phyloP scores from a whole-genome alignment of 805 yeast genomes.

The Blastobotrys mokoenaii region DNA sequence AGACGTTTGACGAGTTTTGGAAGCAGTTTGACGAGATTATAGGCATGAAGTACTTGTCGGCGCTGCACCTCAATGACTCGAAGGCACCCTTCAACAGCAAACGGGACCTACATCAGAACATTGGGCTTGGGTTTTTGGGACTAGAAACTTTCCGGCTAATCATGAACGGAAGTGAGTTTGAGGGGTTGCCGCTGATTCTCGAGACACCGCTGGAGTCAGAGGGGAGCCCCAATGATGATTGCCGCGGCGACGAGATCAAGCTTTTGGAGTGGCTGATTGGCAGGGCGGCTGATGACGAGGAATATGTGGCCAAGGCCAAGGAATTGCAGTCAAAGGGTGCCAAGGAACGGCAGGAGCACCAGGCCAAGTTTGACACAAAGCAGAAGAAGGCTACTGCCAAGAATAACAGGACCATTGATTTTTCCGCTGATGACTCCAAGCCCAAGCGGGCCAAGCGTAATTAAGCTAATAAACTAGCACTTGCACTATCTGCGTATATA shows the following conservation, averaged over 20 bases:
- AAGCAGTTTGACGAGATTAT: conserved; percentile 59
- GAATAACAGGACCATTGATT: neutral
- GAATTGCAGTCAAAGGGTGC: conserved; percentile 53
- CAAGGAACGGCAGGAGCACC: conserved; percentile 60
- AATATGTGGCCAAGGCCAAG: conserved; percentile 39
- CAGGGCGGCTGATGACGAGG: conserved; percentile 43
- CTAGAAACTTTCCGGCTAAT: conserved; percentile 73
- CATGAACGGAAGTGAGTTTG: conserved; percentile 58
- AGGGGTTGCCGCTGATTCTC: conserved; percentile 66
- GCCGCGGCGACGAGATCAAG: conserved; percentile 74
- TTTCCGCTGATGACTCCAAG: too few relatives aligned
- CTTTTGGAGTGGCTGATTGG: conserved; percentile 71
- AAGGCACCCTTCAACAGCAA: conserved; percentile 88
- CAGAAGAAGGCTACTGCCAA: conserved; percentile 4
- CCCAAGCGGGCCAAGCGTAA: too few relatives aligned
- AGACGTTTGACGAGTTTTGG: conserved; percentile 62
- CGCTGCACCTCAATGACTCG: conserved; percentile 89
- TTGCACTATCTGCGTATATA: too few relatives aligned
- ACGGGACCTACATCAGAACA: conserved; percentile 81
- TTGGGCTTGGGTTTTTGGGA: conserved; percentile 87
- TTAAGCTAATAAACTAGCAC: too few relatives aligned
- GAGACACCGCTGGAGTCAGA: conserved; percentile 79
- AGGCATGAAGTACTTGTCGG: conserved; percentile 67
- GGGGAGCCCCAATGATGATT: conserved; percentile 9
- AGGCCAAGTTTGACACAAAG: conserved; percentile 55